Percentiles rank a stretch among this genome's conserved stretches.
Conservation (phyloP, 768 basidiomycete species). For the Kwoniella pini region DNA sequence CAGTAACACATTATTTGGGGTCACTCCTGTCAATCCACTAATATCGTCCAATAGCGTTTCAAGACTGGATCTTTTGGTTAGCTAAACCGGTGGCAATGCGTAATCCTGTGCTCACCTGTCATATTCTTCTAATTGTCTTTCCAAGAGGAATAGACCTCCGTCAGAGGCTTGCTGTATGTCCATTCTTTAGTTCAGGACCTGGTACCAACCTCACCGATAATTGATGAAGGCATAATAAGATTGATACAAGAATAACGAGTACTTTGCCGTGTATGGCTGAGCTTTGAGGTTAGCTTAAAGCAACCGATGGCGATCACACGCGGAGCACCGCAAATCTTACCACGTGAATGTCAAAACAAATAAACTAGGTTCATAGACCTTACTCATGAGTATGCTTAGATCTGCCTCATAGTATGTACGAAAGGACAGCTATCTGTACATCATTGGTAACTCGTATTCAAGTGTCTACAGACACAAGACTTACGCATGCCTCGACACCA, state of each 20-base stretch:
- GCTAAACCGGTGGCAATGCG: background rate
- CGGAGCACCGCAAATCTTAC: background rate
- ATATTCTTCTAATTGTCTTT: constrained; percentile 28
- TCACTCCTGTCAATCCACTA: constrained; percentile 3
- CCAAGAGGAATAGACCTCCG: constrained; percentile 29
- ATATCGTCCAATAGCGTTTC: constrained; percentile 22
- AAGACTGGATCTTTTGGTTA: background rate
- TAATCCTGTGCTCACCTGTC: constrained; percentile 29
- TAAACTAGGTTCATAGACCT: too few relatives aligned
- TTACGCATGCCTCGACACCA: too few relatives aligned
- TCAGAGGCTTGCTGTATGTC: constrained; percentile 39
- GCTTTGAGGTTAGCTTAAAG: too few relatives aligned
- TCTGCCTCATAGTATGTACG: too few relatives aligned
- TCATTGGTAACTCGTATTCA: too few relatives aligned
- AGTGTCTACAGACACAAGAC: background rate
- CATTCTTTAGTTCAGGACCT: constrained; percentile 12
- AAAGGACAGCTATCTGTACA: too few relatives aligned
- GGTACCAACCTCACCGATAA: too few relatives aligned
- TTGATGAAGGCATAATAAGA: too few relatives aligned
- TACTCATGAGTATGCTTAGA: too few relatives aligned
- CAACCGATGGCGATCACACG: background rate
- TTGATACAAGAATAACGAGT: too few relatives aligned
- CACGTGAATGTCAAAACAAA: too few relatives aligned
- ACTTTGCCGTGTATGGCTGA: background rate
- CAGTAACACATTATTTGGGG: constrained; percentile 34